Evolutionary conservation across 2,329 filamentous ascomycete species (phyloP).

Genomic region (Fusarium sp.): DNA sequence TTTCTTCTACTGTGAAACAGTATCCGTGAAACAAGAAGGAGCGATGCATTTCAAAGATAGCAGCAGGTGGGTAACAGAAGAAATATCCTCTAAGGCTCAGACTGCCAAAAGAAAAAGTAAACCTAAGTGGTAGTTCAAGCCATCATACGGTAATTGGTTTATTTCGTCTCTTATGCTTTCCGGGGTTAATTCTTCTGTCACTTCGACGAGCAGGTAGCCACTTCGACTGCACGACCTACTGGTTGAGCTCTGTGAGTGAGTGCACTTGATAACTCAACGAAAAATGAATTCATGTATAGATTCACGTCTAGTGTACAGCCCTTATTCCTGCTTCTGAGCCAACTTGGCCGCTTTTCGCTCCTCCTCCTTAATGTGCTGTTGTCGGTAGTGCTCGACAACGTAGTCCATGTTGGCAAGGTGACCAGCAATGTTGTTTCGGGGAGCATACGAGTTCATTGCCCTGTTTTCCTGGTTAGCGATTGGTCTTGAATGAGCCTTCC

Average conservation of each 20-base stretch:
- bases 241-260: not conserved
- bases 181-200: not conserved
- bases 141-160: not conserved
- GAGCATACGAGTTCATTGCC: constrained; percentile 60
- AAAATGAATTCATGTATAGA: constrained; percentile 41
- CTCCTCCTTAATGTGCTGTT: constrained; percentile 65
- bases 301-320: constrained; percentile 45
- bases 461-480: constrained; percentile 51
- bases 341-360: constrained; percentile 65
- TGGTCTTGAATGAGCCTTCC: not conserved
- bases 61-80: not conserved
- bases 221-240: not conserved
- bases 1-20: not conserved
- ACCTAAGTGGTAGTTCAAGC: not conserved
- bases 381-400: constrained; percentile 67
- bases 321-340: constrained; percentile 52
- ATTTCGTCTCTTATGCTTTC: not conserved
- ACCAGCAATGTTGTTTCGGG: constrained; percentile 66
- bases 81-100: not conserved
- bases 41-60: not conserved
- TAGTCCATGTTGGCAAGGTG: constrained; percentile 65
- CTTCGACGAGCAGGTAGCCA: not conserved
- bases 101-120: not conserved
- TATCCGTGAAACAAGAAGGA: not conserved
- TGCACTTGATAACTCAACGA: constrained; percentile 29